Percentiles rank a stretch among this genome's conserved stretches.
phyloP scores from a whole-genome alignment of 2,329 filamentous ascomycete genomes.

The Verticillium isaacii region DNA sequence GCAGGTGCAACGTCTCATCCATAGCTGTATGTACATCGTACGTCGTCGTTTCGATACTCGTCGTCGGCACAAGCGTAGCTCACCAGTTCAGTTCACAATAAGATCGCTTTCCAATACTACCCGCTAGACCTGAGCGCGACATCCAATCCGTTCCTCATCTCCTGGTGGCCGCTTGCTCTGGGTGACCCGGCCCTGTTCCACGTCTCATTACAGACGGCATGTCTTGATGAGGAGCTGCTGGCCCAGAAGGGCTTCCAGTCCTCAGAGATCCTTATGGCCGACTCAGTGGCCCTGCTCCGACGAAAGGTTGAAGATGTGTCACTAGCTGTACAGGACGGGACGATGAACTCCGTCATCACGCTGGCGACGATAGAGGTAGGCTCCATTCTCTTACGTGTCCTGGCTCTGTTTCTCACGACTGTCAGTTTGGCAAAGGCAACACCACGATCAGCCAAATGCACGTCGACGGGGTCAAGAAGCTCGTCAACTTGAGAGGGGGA shows the following conservation, averaged over 20 bases:
- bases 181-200: constrained; percentile 53
- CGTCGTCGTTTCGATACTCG: background rate
- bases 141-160: constrained; percentile 54
- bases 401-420: background rate
- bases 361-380: constrained; percentile 53
- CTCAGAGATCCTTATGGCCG: constrained; percentile 52
- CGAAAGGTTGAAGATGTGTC: constrained; percentile 40
- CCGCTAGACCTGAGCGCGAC: constrained; percentile 46
- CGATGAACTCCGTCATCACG: constrained; percentile 53
- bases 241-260: constrained; percentile 47
- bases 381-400: background rate
- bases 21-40: constrained; percentile 39
- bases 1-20: constrained; percentile 50
- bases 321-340: constrained; percentile 47
- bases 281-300: constrained; percentile 48
- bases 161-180: constrained; percentile 56
- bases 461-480: constrained; percentile 41
- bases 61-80: background rate
- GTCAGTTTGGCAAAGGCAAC: constrained; percentile 49
- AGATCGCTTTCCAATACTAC: constrained; percentile 57
- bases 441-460: constrained; percentile 38
- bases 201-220: constrained; percentile 55
- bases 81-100: constrained; percentile 42
- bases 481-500: constrained; percentile 46
- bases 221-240: constrained; percentile 46